Evolutionary conservation across 1,284 basidiomycete species (phyloP), one percentile per base, ranked within the genome.

Genomic region (Rhodofomes roseus): DNA sequence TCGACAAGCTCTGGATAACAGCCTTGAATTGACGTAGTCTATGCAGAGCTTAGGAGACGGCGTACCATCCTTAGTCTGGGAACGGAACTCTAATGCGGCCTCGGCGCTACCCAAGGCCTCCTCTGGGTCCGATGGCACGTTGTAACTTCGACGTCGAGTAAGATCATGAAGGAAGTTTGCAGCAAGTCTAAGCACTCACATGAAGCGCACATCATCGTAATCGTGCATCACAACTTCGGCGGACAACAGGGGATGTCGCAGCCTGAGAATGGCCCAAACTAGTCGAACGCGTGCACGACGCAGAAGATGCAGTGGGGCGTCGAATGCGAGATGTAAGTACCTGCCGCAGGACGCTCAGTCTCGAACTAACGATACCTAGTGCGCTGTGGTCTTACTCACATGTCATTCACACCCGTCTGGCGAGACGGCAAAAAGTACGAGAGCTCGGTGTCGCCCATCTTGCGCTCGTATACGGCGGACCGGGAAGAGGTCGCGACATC

Each of bases 371-470:
- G 56, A 62, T 50, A 9, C 1, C 20, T 18, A 48, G 27, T 27
- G 46, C 23, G 59, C 25, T 43, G 43, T 54, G 22, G 23, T 25
- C 27, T 48, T 40, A 69, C 81, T 60, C 68, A 91, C 91, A 93
- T 92, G 71, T 94, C 91, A 66, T 93, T 93, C 27, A 92, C 90
- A 14, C 91, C 91, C 60, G 77, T 81, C 53, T 83, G 83, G 22
- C 90, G 80, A 4, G 85, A 85, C 1, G 89, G 90, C 11, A 92
- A 77, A 68, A 82, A 92, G 70, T 92, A 92, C 2, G 87, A 89
- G 4, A 79, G 69, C 70, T 90, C 87, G 11, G 81, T 87, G 60
- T 88, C 81, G 8, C 87, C 86, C 63, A 90, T 75, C 61, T 68
- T 74, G 25, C 83, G 76, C 67, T 83, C 79, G 60, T 63, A 66